Evolutionary conservation across 1,284 basidiomycete genomes (phyloP).

Genomic region (Termitomyces sp.): DNA sequence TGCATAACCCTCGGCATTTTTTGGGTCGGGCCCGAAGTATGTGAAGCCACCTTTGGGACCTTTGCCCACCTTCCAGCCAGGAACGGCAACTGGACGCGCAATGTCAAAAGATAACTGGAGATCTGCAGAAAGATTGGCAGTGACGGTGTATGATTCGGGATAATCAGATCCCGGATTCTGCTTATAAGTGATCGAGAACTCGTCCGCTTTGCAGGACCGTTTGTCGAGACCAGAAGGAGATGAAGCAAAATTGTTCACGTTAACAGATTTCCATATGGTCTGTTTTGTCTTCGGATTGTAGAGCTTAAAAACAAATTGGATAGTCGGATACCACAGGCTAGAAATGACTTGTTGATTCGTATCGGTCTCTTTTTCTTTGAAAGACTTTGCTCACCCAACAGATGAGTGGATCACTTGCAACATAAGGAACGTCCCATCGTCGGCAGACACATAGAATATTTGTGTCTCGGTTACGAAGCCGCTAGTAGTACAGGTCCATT

Average conservation of each 20-base stretch:
- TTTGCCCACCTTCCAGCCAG: slow-evolving; percentile 91
- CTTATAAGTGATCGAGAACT: slow-evolving; percentile 80
- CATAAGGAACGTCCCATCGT: slow-evolving; percentile 82
- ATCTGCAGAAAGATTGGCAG: slow-evolving; percentile 76
- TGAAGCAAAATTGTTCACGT: slow-evolving; percentile 80
- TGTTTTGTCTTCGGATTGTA: slow-evolving; percentile 79
- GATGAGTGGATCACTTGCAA: slow-evolving; percentile 95
- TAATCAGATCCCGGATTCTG: slow-evolving; percentile 57
- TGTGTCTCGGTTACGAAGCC: slow-evolving; percentile 95
- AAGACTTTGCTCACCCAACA: slow-evolving; percentile 69
- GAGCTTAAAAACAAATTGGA: slow-evolving; percentile 94
- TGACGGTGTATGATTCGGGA: slow-evolving; percentile 77
- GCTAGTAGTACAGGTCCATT: slow-evolving; percentile 77
- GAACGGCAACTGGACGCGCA: slow-evolving; percentile 60
- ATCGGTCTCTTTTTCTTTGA: slow-evolving; percentile 12
- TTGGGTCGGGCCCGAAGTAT: slow-evolving; percentile 77
- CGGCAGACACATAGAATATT: slow-evolving; percentile 79
- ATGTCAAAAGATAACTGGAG: slow-evolving; percentile 80
- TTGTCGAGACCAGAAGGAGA: slow-evolving; percentile 77
- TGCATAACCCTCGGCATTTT: slow-evolving; percentile 83
- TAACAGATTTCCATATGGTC: slow-evolving; percentile 85
- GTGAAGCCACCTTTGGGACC: slow-evolving; percentile 87
- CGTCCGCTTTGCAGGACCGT: slow-evolving; percentile 84
- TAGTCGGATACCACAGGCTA: slow-evolving; percentile 88
- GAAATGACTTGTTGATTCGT: slow-evolving; percentile 4